phyloP scores from a whole-genome alignment of 768 basidiomycete genomes.

The button mushroom (Agaricus bisporus) region DNA sequence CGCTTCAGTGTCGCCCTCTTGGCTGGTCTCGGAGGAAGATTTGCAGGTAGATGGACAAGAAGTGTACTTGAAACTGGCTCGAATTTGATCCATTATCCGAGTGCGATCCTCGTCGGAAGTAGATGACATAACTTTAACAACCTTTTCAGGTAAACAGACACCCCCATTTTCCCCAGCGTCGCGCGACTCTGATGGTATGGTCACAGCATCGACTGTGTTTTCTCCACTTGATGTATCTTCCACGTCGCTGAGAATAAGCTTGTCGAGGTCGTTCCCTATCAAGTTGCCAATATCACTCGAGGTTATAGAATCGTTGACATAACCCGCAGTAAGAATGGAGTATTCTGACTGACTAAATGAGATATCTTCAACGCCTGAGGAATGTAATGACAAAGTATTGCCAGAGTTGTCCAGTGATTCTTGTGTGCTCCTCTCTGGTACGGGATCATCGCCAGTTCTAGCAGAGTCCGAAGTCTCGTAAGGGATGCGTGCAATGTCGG shows the following conservation, averaged over 20 bases:
- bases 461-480: no score
- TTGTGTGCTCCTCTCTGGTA: no score
- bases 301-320: no score
- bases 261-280: not conserved
- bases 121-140: not conserved
- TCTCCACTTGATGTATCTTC: no score
- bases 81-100: conserved; percentile 2
- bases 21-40: not conserved
- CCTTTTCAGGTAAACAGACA: not conserved
- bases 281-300: no score
- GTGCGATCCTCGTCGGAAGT: not conserved
- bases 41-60: not conserved
- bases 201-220: no score
- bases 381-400: not conserved
- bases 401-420: not conserved
- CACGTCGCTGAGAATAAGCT: no score
- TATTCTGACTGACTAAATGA: not conserved
- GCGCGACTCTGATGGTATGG: no score
- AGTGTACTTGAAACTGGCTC: not conserved
- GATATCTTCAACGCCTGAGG: not conserved
- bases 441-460: no score
- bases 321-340: not conserved
- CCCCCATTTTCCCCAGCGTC: not conserved
- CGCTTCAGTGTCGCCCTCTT: not conserved
- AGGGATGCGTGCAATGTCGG: no score